Evolutionary conservation across 2,329 filamentous ascomycete species (phyloP).

Genomic region (Coniella vitis): DNA sequence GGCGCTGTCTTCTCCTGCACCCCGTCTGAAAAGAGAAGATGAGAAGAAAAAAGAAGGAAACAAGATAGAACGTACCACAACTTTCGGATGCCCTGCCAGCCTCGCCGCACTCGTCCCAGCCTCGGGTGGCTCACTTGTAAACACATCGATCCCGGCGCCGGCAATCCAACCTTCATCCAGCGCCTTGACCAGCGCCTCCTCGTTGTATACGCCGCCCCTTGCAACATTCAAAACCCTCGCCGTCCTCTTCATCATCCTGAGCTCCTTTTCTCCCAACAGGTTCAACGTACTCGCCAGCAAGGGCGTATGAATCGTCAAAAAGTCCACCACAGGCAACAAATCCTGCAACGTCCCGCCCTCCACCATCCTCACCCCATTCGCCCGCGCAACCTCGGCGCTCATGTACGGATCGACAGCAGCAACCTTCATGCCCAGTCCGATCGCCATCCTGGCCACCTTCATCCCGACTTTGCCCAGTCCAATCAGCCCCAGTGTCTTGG

Average conservation of each 20-base stretch:
- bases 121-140: constrained; percentile 63
- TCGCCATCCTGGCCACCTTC: constrained; percentile 72
- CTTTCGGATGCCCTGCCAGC: constrained; percentile 62
- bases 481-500: constrained; percentile 70
- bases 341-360: constrained; percentile 48
- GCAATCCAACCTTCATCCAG: constrained; percentile 65
- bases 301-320: constrained; percentile 76
- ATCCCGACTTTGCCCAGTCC: constrained; percentile 79
- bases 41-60: neutral
- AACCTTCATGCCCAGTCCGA: constrained; percentile 70
- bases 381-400: constrained; percentile 61
- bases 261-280: constrained; percentile 60
- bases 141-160: constrained; percentile 74
- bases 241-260: constrained; percentile 65
- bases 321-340: constrained; percentile 62
- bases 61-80: constrained; percentile 41
- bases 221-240: constrained; percentile 74
- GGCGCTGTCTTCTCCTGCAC: too few relatives aligned
- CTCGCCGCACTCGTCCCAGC: constrained; percentile 49
- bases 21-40: too few relatives aligned
- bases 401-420: constrained; percentile 73
- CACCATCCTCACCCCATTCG: constrained; percentile 60
- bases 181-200: constrained; percentile 62
- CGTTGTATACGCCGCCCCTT: constrained; percentile 73
- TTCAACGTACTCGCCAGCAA: constrained; percentile 70